These are phyloP conservation scores for Amyloporia xantha DNA, from an alignment of 768 basidiomycete species.

Conservation along the genomic window DNA sequence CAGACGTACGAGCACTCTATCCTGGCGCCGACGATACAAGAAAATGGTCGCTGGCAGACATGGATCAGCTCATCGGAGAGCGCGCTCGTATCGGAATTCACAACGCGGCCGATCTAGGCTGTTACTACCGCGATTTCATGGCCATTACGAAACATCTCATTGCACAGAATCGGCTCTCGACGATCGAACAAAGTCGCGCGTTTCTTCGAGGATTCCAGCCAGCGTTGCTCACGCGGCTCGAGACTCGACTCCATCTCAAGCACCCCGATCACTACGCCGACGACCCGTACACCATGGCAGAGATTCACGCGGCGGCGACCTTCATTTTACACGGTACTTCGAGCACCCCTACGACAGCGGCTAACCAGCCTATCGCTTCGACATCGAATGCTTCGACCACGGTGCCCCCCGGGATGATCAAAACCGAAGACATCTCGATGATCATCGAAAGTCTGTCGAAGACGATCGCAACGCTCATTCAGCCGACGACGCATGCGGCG, in stretches of 20 bases:
- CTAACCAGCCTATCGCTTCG: neutral
- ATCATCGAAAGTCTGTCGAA: neutral
- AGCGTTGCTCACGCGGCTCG: neutral
- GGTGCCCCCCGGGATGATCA: neutral
- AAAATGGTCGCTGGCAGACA: too few relatives aligned
- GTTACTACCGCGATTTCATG: too few relatives aligned
- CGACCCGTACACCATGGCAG: slow-evolving; percentile 17
- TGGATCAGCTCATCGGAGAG: too few relatives aligned
- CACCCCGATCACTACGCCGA: slow-evolving; percentile 21
- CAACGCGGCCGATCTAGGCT: too few relatives aligned
- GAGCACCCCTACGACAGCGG: neutral
- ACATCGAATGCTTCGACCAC: neutral
- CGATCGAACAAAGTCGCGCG: slow-evolving; percentile 15
- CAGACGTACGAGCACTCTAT: too few relatives aligned
- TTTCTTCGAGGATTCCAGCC: slow-evolving; percentile 15
- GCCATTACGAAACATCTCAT: too few relatives aligned
- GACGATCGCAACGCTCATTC: neutral
- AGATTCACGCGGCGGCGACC: slow-evolving; percentile 16
- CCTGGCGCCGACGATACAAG: too few relatives aligned
- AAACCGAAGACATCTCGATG: slow-evolving; percentile 3
- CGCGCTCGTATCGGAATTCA: too few relatives aligned
- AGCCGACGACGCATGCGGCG: neutral
- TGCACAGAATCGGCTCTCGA: too few relatives aligned
- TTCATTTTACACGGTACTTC: slow-evolving; percentile 12
- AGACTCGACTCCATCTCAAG: slow-evolving; percentile 19